These are phyloP conservation scores for Auriscalpium microsporum DNA, from an alignment of 768 basidiomycete genomes.

Conservation along the genomic window DNA sequence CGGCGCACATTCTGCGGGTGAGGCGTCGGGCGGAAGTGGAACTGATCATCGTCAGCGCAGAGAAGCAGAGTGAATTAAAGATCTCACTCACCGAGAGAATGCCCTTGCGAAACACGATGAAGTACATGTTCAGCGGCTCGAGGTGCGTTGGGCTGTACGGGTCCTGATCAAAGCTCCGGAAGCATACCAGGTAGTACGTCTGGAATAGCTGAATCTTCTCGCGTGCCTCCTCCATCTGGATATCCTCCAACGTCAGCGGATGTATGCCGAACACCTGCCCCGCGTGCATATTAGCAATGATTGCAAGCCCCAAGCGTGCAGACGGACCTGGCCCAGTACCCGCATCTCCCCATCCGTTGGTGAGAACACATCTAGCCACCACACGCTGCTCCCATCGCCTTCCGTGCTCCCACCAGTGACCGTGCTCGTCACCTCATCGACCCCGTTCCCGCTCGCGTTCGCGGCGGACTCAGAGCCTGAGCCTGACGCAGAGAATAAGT, in stretches of 20 bases:
- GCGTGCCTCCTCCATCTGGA: constrained; percentile 97
- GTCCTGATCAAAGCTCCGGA: constrained; percentile 98
- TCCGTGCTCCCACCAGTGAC: background rate
- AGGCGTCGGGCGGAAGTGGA: constrained; percentile 95
- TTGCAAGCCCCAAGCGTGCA: background rate
- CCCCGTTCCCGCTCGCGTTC: constrained; percentile 1
- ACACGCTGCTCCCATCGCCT: constrained; percentile 23
- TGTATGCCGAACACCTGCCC: constrained; percentile 90
- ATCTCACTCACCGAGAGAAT: constrained; percentile 70
- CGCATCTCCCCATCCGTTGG: constrained; percentile 99
- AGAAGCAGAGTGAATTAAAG: background rate
- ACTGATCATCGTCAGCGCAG: constrained; percentile 35
- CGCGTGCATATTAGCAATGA: background rate
- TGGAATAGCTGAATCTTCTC: constrained; percentile 99
- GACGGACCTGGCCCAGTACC: constrained; percentile 77
- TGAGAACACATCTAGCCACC: constrained; percentile 93
- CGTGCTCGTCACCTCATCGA: background rate
- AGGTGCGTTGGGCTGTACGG: constrained; percentile 94
- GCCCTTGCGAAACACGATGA: constrained; percentile 96
- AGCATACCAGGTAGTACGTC: constrained; percentile 98
- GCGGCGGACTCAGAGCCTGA: background rate
- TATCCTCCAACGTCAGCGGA: constrained; percentile 97
- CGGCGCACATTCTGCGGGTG: constrained; percentile 97
- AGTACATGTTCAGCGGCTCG: constrained; percentile 99
- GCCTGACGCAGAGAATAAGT: constrained; percentile 54